phyloP scores from a whole-genome alignment of 1,139 yeast genomes.

The Sugiyamaella grinbergsii region DNA sequence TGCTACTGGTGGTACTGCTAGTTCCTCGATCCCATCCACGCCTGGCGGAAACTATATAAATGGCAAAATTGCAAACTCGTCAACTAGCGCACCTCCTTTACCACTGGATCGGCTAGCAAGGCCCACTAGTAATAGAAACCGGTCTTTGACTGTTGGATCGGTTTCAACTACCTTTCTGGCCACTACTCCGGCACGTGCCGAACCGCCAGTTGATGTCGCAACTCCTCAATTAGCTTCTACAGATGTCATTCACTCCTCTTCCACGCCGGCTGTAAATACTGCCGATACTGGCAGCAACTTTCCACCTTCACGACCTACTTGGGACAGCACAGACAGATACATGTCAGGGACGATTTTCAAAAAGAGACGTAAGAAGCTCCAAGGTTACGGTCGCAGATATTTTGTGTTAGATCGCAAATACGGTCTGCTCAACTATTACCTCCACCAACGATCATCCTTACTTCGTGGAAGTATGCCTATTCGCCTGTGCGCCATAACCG shows the following conservation, averaged over 20 bases:
- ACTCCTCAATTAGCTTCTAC: background rate
- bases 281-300: background rate
- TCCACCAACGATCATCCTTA: slow-evolving; percentile 66
- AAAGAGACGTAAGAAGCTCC: slow-evolving; percentile 76
- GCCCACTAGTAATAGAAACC: background rate
- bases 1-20: background rate
- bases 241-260: background rate
- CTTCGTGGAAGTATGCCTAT: slow-evolving; percentile 93
- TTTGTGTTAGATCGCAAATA: slow-evolving; percentile 80
- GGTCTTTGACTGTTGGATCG: slow-evolving; percentile 1
- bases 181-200: too few species aligned
- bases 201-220: background rate
- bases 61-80: slow-evolving; percentile 13
- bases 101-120: slow-evolving; percentile 7
- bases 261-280: background rate
- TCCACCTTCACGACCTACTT: slow-evolving; percentile 23
- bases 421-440: slow-evolving; percentile 80
- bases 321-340: slow-evolving; percentile 36
- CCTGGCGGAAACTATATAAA: slow-evolving; percentile 2
- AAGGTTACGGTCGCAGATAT: slow-evolving; percentile 83
- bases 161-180: too few species aligned
- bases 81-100: slow-evolving; percentile 15
- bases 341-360: slow-evolving; percentile 77
- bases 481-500: slow-evolving; percentile 75
- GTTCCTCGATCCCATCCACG: background rate